These are phyloP conservation scores for Brettanomyces anomalus DNA, from an alignment of 805 yeast genomes.

Conservation along the genomic window DNA sequence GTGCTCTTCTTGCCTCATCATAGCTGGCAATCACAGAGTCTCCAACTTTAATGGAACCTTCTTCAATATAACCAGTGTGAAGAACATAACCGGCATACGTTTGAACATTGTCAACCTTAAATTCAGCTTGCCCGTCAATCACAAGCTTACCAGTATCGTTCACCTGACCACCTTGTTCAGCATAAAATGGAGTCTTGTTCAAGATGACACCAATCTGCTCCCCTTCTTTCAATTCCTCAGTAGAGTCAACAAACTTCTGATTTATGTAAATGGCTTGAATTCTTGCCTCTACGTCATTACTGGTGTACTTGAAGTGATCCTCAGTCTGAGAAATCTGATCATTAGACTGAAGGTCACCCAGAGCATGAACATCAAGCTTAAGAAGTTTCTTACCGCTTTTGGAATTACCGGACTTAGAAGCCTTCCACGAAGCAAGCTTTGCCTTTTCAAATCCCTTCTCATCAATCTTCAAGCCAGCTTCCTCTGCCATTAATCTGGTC, in stretches of 20 bases:
- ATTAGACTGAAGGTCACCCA: slow-evolving; percentile 58
- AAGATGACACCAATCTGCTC: slow-evolving; percentile 71
- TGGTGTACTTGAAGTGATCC: slow-evolving; percentile 70
- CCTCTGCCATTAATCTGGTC: slow-evolving; percentile 98
- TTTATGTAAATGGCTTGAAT: slow-evolving; percentile 69
- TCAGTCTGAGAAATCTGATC: slow-evolving; percentile 67
- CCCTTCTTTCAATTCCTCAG: slow-evolving; percentile 25
- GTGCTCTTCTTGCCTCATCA: slow-evolving; percentile 92
- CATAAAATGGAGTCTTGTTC: slow-evolving; percentile 90
- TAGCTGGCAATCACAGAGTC: slow-evolving; percentile 76
- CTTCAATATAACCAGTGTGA: slow-evolving; percentile 81
- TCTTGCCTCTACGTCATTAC: slow-evolving; percentile 58
- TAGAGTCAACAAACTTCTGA: slow-evolving; percentile 44
- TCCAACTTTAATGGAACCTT: slow-evolving; percentile 63
- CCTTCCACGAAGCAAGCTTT: slow-evolving; percentile 81
- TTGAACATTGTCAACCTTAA: slow-evolving; percentile 88
- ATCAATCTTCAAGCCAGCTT: slow-evolving; percentile 86
- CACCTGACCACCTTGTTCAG: slow-evolving; percentile 99
- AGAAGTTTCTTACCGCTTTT: slow-evolving; percentile 49
- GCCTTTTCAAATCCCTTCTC: slow-evolving; percentile 90
- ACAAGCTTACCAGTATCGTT: slow-evolving; percentile 90
- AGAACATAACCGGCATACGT: slow-evolving; percentile 88
- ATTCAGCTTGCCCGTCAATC: slow-evolving; percentile 80
- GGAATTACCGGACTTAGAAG: slow-evolving; percentile 78
- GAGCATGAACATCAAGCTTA: slow-evolving; percentile 86